Evolutionary conservation across 2,329 filamentous ascomycete species (phyloP).

Genomic region (Rhinocladiella similis): DNA sequence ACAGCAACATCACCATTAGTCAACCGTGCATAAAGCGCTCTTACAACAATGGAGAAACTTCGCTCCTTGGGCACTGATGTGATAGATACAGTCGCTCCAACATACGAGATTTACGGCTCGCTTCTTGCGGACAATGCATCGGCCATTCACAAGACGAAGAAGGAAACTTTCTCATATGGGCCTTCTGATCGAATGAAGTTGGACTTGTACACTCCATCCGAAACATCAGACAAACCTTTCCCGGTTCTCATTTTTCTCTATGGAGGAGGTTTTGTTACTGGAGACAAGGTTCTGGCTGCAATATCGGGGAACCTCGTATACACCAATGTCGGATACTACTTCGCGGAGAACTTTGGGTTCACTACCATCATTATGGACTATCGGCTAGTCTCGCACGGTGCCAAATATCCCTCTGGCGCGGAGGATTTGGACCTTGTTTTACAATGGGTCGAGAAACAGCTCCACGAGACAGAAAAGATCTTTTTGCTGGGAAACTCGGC

Average conservation of each 20-base stretch:
- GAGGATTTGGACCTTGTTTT: slow-evolving; percentile 40
- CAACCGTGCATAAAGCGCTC: too few species aligned
- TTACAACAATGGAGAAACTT: slow-evolving; percentile 14
- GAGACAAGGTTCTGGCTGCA: slow-evolving; percentile 34
- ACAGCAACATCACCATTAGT: too few species aligned
- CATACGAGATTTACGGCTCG: slow-evolving; percentile 13
- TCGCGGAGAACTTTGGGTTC: slow-evolving; percentile 37
- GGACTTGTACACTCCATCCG: slow-evolving; percentile 42
- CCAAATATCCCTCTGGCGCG: slow-evolving; percentile 42
- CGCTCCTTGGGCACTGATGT: slow-evolving; percentile 4
- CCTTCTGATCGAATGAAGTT: slow-evolving; percentile 38
- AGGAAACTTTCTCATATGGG: slow-evolving; percentile 34
- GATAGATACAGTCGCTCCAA: slow-evolving; percentile 7
- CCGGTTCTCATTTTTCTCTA: slow-evolving; percentile 45
- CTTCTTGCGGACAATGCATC: slow-evolving; percentile 10
- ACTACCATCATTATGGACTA: slow-evolving; percentile 42
- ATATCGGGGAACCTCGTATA: slow-evolving; percentile 33
- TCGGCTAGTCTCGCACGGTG: slow-evolving; percentile 41
- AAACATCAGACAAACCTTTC: slow-evolving; percentile 30
- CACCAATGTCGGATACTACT: slow-evolving; percentile 43
- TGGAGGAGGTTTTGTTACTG: slow-evolving; percentile 41
- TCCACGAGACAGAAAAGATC: slow-evolving; percentile 34
- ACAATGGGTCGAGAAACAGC: slow-evolving; percentile 36
- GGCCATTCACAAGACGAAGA: slow-evolving; percentile 8
- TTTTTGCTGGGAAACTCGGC: slow-evolving; percentile 45